phyloP scores from a whole-genome alignment of 2,329 filamentous ascomycete species.

The Cytospora leucostoma region DNA sequence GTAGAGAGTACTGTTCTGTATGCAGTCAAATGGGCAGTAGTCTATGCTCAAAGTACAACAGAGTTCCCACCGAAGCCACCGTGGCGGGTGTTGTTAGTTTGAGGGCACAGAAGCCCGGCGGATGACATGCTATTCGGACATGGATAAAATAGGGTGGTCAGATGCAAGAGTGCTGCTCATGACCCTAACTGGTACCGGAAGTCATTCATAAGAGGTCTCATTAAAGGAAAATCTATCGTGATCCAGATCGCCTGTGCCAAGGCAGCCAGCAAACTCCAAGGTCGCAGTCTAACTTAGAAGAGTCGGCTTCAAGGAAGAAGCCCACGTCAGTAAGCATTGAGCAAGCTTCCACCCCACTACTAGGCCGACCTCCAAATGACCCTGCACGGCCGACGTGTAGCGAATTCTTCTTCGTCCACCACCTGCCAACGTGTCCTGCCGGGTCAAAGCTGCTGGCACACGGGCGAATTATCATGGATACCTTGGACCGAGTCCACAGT shows the following conservation, averaged over 20 bases:
- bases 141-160: too few relatives aligned
- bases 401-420: constrained; percentile 1
- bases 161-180: too few relatives aligned
- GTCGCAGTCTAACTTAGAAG: constrained; percentile 25
- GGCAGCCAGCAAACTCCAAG: constrained; percentile 29
- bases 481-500: constrained; percentile 3
- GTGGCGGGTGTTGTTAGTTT: not conserved
- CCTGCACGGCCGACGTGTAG: constrained; percentile 12
- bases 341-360: constrained; percentile 4
- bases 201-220: constrained; percentile 21
- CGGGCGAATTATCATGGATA: not conserved
- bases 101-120: not conserved
- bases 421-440: not conserved
- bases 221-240: constrained; percentile 29
- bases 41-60: too few relatives aligned
- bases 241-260: constrained; percentile 29
- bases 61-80: too few relatives aligned
- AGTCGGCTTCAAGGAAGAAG: constrained; percentile 15
- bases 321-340: constrained; percentile 7
- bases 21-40: too few relatives aligned
- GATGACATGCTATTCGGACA: not conserved
- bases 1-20: too few relatives aligned
- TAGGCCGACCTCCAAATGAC: constrained; percentile 15
- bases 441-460: constrained; percentile 5
- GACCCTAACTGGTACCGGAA: not conserved